These are phyloP conservation scores for Davidsoniella neocaledoniae DNA, from an alignment of 2,329 filamentous ascomycete species.

Conservation along the genomic window DNA sequence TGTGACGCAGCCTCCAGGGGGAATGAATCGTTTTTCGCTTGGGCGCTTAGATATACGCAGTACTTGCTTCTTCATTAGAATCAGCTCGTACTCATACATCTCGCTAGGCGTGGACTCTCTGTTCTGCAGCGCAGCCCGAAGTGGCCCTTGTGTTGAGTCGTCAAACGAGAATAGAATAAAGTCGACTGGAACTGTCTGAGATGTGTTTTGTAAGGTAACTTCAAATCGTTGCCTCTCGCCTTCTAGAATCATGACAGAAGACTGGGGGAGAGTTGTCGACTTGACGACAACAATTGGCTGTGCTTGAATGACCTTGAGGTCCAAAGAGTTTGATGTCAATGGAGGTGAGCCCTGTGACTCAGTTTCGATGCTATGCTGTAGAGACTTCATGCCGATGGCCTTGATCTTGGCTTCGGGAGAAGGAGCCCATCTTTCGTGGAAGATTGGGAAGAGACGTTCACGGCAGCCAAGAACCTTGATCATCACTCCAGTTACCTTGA, in stretches of 20 bases:
- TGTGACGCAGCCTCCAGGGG: constrained; percentile 47
- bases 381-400: constrained; percentile 45
- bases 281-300: constrained; percentile 66
- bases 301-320: constrained; percentile 57
- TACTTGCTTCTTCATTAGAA: constrained; percentile 58
- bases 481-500: constrained; percentile 62
- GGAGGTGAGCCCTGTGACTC: constrained; percentile 23
- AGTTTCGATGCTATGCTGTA: constrained; percentile 29
- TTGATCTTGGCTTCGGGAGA: constrained; percentile 60
- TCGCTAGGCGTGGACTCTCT: constrained; percentile 65
- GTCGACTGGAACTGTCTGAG: constrained; percentile 53
- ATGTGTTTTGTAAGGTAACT: constrained; percentile 66
- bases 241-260: constrained; percentile 81
- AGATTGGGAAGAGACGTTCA: constrained; percentile 70
- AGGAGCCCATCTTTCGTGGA: constrained; percentile 58
- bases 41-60: constrained; percentile 36
- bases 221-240: constrained; percentile 67
- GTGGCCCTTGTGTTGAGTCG: constrained; percentile 65
- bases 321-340: constrained; percentile 34
- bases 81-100: constrained; percentile 71
- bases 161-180: constrained; percentile 78
- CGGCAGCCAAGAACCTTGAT: constrained; percentile 70
- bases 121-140: constrained; percentile 58
- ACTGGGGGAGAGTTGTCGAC: constrained; percentile 63
- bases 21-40: constrained; percentile 41